These are phyloP conservation scores for Ormosia emarginata DNA, from an alignment of 306 rosid genomes.

Conservation along the genomic window DNA sequence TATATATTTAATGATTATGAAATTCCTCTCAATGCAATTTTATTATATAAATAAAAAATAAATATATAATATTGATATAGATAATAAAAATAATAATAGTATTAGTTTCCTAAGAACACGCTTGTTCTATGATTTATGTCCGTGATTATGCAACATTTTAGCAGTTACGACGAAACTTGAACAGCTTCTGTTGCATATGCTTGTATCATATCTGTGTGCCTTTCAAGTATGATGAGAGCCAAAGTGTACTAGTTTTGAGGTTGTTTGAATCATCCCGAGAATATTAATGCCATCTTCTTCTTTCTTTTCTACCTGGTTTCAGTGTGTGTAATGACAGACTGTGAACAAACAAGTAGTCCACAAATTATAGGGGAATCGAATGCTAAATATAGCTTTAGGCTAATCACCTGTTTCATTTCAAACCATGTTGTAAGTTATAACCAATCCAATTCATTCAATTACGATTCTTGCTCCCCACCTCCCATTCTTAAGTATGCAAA, in stretches of 20 bases:
- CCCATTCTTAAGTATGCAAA: neutral
- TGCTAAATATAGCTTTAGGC: conserved; percentile 20
- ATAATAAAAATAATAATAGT: too few species aligned
- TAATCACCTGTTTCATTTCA: neutral
- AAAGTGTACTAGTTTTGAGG: neutral
- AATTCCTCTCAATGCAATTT: too few species aligned
- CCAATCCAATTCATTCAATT: conserved; percentile 25
- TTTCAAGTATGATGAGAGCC: neutral
- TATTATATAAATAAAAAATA: too few species aligned
- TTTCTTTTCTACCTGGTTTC: neutral
- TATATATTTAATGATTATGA: too few species aligned
- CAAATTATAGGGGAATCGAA: neutral
- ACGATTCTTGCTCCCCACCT: conserved; percentile 40
- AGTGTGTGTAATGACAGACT: neutral
- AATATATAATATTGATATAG: too few species aligned
- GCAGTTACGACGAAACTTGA: neutral
- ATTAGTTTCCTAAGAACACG: too few species aligned
- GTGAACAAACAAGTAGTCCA: neutral
- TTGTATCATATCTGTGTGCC: neutral
- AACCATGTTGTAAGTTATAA: neutral
- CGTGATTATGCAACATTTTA: neutral
- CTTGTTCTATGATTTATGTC: too few species aligned
- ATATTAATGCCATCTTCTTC: neutral
- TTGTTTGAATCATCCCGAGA: neutral
- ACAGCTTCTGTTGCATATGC: neutral